These are phyloP conservation scores for Candolleomyces efflorescens DNA, from an alignment of 768 basidiomycete genomes.

Conservation along the genomic window DNA sequence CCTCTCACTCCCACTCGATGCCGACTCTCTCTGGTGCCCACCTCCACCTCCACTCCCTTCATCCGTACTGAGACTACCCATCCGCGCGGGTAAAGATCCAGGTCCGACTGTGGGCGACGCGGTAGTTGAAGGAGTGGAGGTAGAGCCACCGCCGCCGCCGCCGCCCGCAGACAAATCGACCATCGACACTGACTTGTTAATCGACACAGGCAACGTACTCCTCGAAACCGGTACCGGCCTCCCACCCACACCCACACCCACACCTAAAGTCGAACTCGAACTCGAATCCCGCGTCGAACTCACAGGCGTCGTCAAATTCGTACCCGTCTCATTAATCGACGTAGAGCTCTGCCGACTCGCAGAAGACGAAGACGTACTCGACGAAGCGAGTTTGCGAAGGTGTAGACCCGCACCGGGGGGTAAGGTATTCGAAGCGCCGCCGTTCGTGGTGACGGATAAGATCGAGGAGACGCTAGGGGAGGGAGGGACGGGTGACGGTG, in stretches of 20 bases:
- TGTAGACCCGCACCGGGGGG: too few relatives aligned
- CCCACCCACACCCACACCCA: neutral
- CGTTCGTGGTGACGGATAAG: neutral
- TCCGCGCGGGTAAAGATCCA: neutral
- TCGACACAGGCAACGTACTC: slow-evolving; percentile 4
- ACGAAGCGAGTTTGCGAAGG: neutral
- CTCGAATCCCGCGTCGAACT: too few relatives aligned
- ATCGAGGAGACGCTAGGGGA: slow-evolving; percentile 16
- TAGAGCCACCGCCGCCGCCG: too few relatives aligned
- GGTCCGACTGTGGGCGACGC: neutral
- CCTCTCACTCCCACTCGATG: neutral
- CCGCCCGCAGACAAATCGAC: neutral
- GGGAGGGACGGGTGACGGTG: slow-evolving; percentile 9
- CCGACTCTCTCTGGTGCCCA: neutral
- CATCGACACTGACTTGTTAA: slow-evolving; percentile 9
- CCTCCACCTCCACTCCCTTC: neutral
- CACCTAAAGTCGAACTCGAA: too few relatives aligned
- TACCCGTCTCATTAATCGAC: too few relatives aligned
- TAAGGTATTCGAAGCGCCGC: neutral
- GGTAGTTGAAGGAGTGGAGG: too few relatives aligned
- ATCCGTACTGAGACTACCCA: neutral
- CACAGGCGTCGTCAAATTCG: too few relatives aligned
- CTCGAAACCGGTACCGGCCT: slow-evolving; percentile 5
- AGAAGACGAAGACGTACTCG: neutral
- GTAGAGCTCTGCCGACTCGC: too few relatives aligned